A percentile compares a stretch with the other conserved stretches of the same genome.
phyloP scores from a whole-genome alignment of 495 filamentous ascomycete genomes.

The Pseudomonodictys pantanalensis region DNA sequence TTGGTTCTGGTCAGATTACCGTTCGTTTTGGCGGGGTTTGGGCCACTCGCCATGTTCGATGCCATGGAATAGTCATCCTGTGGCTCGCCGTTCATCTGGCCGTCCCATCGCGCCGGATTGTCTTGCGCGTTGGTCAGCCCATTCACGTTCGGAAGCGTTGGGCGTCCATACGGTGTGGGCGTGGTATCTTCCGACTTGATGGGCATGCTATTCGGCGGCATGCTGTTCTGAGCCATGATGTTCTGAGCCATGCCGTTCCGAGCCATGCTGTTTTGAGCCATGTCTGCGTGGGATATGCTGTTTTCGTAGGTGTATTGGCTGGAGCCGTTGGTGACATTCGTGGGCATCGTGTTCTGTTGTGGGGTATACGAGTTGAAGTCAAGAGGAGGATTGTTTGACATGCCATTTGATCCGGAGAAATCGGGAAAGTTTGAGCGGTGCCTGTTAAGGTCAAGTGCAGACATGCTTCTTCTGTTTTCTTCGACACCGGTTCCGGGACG shows the following conservation, averaged over 20 bases:
- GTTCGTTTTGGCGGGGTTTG: slow-evolving; percentile 23
- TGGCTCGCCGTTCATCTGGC: slow-evolving; percentile 9
- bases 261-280: slow-evolving; percentile 24
- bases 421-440: slow-evolving; percentile 24
- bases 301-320: slow-evolving; percentile 25
- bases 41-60: slow-evolving; percentile 33
- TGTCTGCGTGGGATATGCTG: slow-evolving; percentile 3
- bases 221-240: neutral
- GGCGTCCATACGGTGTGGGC: slow-evolving; percentile 19
- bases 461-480: slow-evolving; percentile 33
- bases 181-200: slow-evolving; percentile 24
- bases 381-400: slow-evolving; percentile 21
- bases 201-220: slow-evolving; percentile 24
- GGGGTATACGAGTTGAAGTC: slow-evolving; percentile 19
- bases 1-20: slow-evolving; percentile 30
- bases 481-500: slow-evolving; percentile 27
- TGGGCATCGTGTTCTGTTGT: slow-evolving; percentile 13
- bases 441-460: slow-evolving; percentile 23
- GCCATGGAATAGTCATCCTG: slow-evolving; percentile 28
- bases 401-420: slow-evolving; percentile 5
- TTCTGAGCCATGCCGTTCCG: too few relatives aligned
- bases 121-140: slow-evolving; percentile 23
- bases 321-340: neutral
- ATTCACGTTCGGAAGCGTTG: slow-evolving; percentile 28
- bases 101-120: slow-evolving; percentile 17